phyloP scores from a whole-genome alignment of 805 yeast genomes.

The Schizosaccharomyces japonicus region DNA sequence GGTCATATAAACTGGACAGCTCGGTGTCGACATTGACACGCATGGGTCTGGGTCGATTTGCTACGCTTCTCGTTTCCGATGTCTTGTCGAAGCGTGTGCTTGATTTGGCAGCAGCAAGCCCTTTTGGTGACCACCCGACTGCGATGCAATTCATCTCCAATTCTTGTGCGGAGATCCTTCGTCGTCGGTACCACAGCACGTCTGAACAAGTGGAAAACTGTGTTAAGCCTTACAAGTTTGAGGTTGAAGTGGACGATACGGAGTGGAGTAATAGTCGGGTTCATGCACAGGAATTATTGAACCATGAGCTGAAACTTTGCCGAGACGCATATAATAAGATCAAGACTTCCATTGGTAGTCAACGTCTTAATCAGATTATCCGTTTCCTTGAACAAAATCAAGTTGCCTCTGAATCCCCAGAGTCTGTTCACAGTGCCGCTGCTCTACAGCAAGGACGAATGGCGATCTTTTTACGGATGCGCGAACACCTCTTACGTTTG shows the following conservation, averaged over 20 bases:
- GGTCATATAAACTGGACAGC: constrained; percentile 72
- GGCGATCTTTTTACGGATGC: constrained; percentile 54
- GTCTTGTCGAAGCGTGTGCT: constrained; percentile 46
- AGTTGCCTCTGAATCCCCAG: constrained; percentile 6
- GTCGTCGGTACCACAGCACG: constrained; percentile 60
- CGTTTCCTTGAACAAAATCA: constrained; percentile 26
- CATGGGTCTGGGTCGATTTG: constrained; percentile 75
- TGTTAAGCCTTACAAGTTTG: constrained; percentile 92
- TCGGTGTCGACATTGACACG: constrained; percentile 70
- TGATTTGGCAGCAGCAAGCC: constrained; percentile 33
- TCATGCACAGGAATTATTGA: constrained; percentile 45
- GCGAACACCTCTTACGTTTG: constrained; percentile 45
- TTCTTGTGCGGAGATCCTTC: constrained; percentile 61
- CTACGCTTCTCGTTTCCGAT: constrained; percentile 62
- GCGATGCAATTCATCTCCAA: constrained; percentile 61
- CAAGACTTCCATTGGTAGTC: constrained; percentile 44
- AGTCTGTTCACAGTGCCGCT: constrained; percentile 35
- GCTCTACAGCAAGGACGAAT: constrained; percentile 33
- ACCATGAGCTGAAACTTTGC: constrained; percentile 73
- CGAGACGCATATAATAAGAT: constrained; percentile 34
- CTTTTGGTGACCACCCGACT: constrained; percentile 63
- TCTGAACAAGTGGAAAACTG: constrained; percentile 98
- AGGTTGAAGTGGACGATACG: constrained; percentile 82
- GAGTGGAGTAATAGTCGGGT: constrained; percentile 75
- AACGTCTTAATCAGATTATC: constrained; percentile 64